Conservation (phyloP, 2,329 filamentous ascomycete genomes). For the Aspergillus vadensis region DNA sequence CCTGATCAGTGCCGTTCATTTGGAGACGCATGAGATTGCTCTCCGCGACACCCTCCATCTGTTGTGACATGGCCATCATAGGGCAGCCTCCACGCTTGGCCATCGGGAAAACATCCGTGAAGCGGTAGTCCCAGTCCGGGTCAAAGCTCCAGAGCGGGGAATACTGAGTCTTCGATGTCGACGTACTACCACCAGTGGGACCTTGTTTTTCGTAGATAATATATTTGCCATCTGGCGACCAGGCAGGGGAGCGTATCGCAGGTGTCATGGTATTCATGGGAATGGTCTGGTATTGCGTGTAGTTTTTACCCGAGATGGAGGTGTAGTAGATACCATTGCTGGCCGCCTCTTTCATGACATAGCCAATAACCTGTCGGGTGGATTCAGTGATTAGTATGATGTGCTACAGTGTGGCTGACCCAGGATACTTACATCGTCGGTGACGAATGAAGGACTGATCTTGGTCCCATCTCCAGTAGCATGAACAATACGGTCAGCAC, state of each 20-base stretch:
- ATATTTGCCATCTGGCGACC: constrained; percentile 37
- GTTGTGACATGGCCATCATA: neutral
- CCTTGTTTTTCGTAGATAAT: constrained; percentile 27
- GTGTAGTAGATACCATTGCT: constrained; percentile 36
- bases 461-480: no score
- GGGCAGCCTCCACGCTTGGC: constrained; percentile 20
- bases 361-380: constrained; percentile 14
- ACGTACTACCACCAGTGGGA: constrained; percentile 14
- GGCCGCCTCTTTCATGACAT: constrained; percentile 22
- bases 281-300: no score
- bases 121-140: constrained; percentile 45
- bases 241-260: constrained; percentile 24
- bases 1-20: no score
- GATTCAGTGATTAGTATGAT: no score
- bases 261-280: constrained; percentile 8
- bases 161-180: constrained; percentile 35
- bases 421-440: no score
- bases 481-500: constrained; percentile 31
- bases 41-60: no score
- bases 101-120: constrained; percentile 48
- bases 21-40: no score
- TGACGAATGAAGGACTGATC: no score
- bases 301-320: no score
- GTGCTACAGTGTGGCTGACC: no score
- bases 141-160: constrained; percentile 45